Conservation (phyloP, 108 stramenopile genomes). For the Fistulifera solaris region DNA sequence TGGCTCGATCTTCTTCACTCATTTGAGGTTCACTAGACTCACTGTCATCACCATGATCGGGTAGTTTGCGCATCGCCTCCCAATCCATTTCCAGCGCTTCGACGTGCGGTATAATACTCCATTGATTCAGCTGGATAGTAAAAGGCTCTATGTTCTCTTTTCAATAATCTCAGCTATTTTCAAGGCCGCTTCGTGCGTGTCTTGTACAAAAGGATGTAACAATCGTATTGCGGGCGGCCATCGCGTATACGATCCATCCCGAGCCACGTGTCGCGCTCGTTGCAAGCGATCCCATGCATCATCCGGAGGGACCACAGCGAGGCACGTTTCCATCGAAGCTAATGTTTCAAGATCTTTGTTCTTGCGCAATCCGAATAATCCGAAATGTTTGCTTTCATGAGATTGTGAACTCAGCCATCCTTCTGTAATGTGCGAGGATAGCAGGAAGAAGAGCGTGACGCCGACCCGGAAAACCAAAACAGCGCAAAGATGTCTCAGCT, state of each 20-base stretch:
- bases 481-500: too few relatives aligned
- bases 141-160: slow-evolving; percentile 40
- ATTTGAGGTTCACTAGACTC: background rate
- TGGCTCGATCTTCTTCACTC: slow-evolving; percentile 23
- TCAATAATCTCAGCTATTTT: slow-evolving; percentile 62
- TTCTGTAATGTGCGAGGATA: too few relatives aligned
- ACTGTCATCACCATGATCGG: background rate
- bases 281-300: slow-evolving; percentile 67
- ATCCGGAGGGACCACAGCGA: slow-evolving; percentile 64
- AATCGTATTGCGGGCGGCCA: slow-evolving; percentile 79
- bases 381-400: too few relatives aligned
- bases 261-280: slow-evolving; percentile 59
- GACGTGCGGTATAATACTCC: slow-evolving; percentile 56
- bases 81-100: slow-evolving; percentile 28
- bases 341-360: too few relatives aligned
- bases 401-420: too few relatives aligned
- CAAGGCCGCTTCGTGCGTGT: slow-evolving; percentile 33
- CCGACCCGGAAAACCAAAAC: too few relatives aligned
- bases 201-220: slow-evolving; percentile 57
- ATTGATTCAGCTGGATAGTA: slow-evolving; percentile 56
- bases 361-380: too few relatives aligned
- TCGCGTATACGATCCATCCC: slow-evolving; percentile 49
- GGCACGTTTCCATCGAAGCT: slow-evolving; percentile 19
- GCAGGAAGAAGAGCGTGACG: too few relatives aligned
- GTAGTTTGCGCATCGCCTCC: slow-evolving; percentile 11